Evolutionary conservation across 306 rosid genomes (phyloP).

Genomic region (Ammopiptanthus mongolicus): DNA sequence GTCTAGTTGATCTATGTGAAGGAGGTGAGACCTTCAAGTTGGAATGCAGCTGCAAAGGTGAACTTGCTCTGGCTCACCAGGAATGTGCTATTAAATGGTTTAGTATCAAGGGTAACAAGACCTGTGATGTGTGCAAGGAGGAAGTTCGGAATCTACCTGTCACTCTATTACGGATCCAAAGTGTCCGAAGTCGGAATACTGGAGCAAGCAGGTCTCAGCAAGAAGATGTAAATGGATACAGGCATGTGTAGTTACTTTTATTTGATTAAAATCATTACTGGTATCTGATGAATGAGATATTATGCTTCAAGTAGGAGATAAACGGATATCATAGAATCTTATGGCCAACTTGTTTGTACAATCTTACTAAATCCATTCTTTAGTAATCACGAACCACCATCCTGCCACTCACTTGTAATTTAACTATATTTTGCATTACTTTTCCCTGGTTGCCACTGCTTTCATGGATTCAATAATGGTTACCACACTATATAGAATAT

Average conservation of each 20-base stretch:
- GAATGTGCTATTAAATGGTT: conserved; percentile 98
- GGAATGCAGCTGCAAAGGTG: conserved; percentile 99
- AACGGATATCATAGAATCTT: conserved; percentile 1
- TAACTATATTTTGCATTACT: not conserved
- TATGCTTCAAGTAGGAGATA: not conserved
- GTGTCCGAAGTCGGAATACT: conserved; percentile 45
- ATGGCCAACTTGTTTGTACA: not conserved
- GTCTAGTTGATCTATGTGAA: conserved; percentile 84
- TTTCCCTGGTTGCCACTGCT: not conserved
- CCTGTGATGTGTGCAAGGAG: conserved; percentile 84
- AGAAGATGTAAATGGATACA: conserved; percentile 55
- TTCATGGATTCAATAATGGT: not conserved
- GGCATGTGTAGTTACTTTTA: conserved; percentile 39
- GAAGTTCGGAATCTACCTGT: conserved; percentile 89
- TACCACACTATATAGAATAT: not conserved
- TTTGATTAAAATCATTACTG: not conserved
- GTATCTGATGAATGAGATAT: not conserved
- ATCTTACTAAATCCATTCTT: not conserved
- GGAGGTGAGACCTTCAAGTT: conserved; percentile 96
- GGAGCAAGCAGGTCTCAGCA: conserved; percentile 51
- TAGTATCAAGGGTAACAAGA: conserved; percentile 91
- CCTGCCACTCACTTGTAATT: not conserved
- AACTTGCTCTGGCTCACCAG: conserved; percentile 95
- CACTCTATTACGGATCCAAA: conserved; percentile 82
- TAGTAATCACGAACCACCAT: conserved; percentile 1